These are phyloP conservation scores for Forsythia suspensa DNA, from an alignment of 257 asterid genomes.

Conservation along the genomic window DNA sequence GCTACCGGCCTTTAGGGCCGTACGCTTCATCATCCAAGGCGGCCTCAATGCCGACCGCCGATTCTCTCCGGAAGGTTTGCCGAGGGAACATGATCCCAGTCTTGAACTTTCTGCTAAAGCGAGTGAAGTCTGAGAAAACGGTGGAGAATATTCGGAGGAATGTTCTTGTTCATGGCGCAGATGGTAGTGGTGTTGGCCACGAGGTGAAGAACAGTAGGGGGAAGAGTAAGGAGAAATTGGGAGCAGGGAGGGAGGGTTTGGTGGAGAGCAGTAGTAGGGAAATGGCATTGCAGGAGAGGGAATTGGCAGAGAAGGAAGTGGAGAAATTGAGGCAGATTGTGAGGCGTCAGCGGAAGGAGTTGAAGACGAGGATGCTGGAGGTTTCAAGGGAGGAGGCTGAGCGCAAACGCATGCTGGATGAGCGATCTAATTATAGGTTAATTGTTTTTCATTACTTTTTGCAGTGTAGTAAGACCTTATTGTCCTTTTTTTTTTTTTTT, in stretches of 20 bases:
- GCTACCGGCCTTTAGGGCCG: constrained; percentile 88
- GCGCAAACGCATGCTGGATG: constrained; percentile 90
- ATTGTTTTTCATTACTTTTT: neutral
- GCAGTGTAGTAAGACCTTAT: neutral
- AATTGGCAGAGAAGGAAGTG: constrained; percentile 94
- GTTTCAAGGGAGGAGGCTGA: constrained; percentile 96
- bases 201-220: constrained; percentile 37
- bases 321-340: constrained; percentile 94
- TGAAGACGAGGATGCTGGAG: constrained; percentile 90
- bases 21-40: constrained; percentile 67
- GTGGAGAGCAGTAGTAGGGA: constrained; percentile 67
- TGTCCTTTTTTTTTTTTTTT: neutral
- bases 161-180: constrained; percentile 84
- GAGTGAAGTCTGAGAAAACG: constrained; percentile 96
- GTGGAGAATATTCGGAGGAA: constrained; percentile 85
- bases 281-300: constrained; percentile 88
- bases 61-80: constrained; percentile 82
- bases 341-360: constrained; percentile 92
- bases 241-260: constrained; percentile 41
- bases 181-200: constrained; percentile 35
- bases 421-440: constrained; percentile 89
- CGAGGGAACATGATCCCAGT: constrained; percentile 98
- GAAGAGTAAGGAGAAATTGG: constrained; percentile 55
- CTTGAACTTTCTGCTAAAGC: constrained; percentile 70
- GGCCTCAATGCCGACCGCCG: constrained; percentile 57